Evolutionary conservation across 306 rosid species (phyloP), one percentile per base, ranked within the genome.

Genomic region (Canavalia ensiformis): DNA sequence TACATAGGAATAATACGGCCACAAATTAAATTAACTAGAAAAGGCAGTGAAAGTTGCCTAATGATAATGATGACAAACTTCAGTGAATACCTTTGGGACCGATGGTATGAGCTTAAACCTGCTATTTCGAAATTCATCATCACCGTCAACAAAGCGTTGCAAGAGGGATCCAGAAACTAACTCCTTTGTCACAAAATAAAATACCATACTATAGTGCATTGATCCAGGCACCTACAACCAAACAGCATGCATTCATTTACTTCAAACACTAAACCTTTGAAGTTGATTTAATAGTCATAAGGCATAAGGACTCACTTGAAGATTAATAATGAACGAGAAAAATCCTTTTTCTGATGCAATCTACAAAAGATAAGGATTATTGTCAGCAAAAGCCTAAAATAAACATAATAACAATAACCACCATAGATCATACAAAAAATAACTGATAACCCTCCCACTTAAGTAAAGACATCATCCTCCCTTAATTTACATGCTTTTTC

Each of bases 61-160:
- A 49, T 49, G 54, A 50, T 49, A 47, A 66, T 62, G 55, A 60
- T n/a, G 57, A 75, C 68, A 80, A 79, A 68, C 72, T 77, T 80
- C 56, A 83, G 72, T 29, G n/a, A 73, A 66, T 88, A 95, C 99
- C 99, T 95, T 91, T 51, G 97, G 94, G 74, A 95, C 99, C 10
- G 99, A 95, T 72, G 99, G 99, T 72, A 95, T 95, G 82, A 95
- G 98, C 88, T 95, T 95, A 82, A 95, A 69, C 88, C 99, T 90
- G 82, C 99, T 93, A 82, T 92, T 95, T 68, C 99, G 97, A 84
- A 93, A 95, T 79, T 95, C 99, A 85, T 95, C 99, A 41, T 95
- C 99, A 45, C 97, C 98, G 8, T 95, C 99, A 83, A 95, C 98
- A 88, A 95, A 95, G 42, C 94, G 92, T 84, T 95, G 97, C 91